Conservation (phyloP, 2,329 filamentous ascomycete genomes). For the Magnaporthiopsis incrustans region DNA sequence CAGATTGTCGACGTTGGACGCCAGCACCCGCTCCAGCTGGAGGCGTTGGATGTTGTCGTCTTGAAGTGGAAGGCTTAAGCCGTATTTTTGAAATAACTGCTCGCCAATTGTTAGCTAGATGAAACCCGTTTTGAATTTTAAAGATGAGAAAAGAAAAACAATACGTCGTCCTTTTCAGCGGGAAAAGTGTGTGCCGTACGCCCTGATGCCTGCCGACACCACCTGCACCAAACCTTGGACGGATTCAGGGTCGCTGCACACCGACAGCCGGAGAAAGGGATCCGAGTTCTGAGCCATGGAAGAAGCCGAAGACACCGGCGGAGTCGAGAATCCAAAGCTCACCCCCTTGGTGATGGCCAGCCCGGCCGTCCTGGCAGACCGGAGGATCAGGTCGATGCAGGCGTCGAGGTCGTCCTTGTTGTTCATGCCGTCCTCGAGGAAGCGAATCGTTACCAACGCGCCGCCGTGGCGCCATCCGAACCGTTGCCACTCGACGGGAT, state of each 20-base stretch:
- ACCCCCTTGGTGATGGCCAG: conserved; percentile 6
- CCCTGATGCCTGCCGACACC: no score
- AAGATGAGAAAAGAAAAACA: no score
- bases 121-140: no score
- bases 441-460: conserved; percentile 1
- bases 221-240: no score
- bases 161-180: no score
- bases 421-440: conserved; percentile 4
- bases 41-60: no score
- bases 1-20: neutral
- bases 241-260: neutral
- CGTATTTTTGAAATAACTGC: no score
- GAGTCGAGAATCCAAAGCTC: conserved; percentile 1
- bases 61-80: no score
- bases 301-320: neutral
- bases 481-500: neutral
- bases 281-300: conserved; percentile 3
- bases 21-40: no score
- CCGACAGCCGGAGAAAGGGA: conserved; percentile 6
- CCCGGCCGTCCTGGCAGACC: neutral
- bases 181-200: no score
- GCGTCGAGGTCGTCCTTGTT: conserved; percentile 4
- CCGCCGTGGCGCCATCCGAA: conserved; percentile 5
- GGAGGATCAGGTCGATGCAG: conserved; percentile 2
- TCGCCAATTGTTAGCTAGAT: no score